Evolutionary conservation across 768 basidiomycete genomes (phyloP), one percentile per base, ranked within the genome.

Genomic region (Pluteus cervinus): DNA sequence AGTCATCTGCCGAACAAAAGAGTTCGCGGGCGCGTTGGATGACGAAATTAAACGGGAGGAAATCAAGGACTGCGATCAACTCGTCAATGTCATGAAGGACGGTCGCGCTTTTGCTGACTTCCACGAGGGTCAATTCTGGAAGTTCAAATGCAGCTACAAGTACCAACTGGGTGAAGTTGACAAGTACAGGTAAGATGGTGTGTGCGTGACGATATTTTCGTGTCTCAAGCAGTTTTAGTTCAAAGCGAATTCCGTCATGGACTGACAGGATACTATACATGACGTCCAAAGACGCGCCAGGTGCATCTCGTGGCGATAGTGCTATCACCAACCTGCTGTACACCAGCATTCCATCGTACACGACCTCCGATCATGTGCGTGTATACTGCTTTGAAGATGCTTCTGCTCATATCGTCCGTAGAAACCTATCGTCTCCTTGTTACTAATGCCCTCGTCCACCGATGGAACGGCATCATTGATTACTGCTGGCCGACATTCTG

Each of bases 91-190:
- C 52, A 79, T 73, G 42, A 63, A 68, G 24, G 79, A 78, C 37
- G 76, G 81, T 21, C 73, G 65, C 9, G 72, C 79, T 4, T 82
- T 90, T 46, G 68, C 80, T 24, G 80, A 84, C 22, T 62, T 97
- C 25, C 69, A 70, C 21, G 94, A 97, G 57, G 89, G 83, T n/a
- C 78, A 84, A 15, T 85, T 97, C 53, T 86, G 82, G 75, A 69
- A 66, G 39, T 94, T 94, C 66, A 88, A 91, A 40, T 86, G 87
- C 55, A 91, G 82, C 29, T 97, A 94, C 51, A 96, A 96, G 58
- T 90, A 88, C 52, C 56, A 71, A 35, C 65, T 90, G 8, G 89
- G 89, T 8, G 74, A 85, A 51, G 78, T 88, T 15, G 86, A 92
- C 52, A 76, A 77, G 46, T 96, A 90, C 61, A 79, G 72, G 86